Percentiles rank a stretch among this genome's conserved stretches.
phyloP scores from a whole-genome alignment of 2,329 filamentous ascomycete species.

The Dactylellina cionopaga region DNA sequence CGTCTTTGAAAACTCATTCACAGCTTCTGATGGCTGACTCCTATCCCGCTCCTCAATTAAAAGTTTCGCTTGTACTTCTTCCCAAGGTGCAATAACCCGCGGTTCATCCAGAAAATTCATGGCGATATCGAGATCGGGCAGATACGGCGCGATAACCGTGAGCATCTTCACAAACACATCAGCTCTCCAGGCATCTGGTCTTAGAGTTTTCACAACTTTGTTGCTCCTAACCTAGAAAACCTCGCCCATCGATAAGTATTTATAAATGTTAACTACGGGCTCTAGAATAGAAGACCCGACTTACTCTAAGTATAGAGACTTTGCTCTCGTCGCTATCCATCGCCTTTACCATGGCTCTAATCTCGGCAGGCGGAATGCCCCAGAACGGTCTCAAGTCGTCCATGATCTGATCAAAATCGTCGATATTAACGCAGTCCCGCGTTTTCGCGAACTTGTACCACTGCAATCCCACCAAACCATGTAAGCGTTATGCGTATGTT shows the following conservation, averaged over 20 bases:
- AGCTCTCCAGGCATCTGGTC: slow-evolving; percentile 61
- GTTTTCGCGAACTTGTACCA: slow-evolving; percentile 69
- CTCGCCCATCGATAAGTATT: slow-evolving; percentile 37
- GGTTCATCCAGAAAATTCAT: slow-evolving; percentile 74
- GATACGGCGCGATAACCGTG: slow-evolving; percentile 64
- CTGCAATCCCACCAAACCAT: background rate
- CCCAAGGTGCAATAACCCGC: slow-evolving; percentile 70
- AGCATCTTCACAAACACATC: slow-evolving; percentile 62
- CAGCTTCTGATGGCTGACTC: slow-evolving; percentile 61
- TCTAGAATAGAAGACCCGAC: no score
- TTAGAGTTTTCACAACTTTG: slow-evolving; percentile 59
- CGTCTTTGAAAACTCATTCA: slow-evolving; percentile 55
- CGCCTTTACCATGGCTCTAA: slow-evolving; percentile 62
- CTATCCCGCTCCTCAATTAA: slow-evolving; percentile 64
- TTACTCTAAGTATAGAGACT: slow-evolving; percentile 29
- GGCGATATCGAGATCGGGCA: slow-evolving; percentile 74
- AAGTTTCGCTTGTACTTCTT: slow-evolving; percentile 67
- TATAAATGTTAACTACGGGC: background rate
- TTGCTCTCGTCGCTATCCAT: slow-evolving; percentile 57
- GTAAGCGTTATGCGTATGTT: background rate
- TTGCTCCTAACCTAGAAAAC: slow-evolving; percentile 52
- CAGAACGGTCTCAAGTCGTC: slow-evolving; percentile 72
- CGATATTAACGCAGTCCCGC: slow-evolving; percentile 68
- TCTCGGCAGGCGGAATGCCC: slow-evolving; percentile 61
- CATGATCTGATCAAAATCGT: slow-evolving; percentile 73